Evolutionary conservation across 2,329 filamentous ascomycete genomes (phyloP), one percentile per base, ranked within the genome.

Genomic region (Colletotrichum cordylinicola): DNA sequence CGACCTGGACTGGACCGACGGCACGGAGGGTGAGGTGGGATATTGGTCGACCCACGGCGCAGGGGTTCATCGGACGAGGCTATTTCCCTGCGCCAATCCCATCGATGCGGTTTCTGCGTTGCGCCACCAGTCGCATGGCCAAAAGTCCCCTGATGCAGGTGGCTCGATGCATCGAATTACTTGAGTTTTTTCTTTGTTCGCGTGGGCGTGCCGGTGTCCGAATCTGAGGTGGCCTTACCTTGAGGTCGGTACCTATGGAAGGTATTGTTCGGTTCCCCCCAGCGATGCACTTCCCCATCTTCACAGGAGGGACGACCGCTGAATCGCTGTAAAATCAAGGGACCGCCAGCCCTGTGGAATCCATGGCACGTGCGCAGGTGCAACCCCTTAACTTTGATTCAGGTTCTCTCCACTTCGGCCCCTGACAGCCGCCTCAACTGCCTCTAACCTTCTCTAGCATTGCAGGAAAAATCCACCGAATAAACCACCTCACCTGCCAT

Each of bases 321-420:
- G 64, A 29, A 67, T 39, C 24, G 43, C 24, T 69, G 67, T 31
- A 55, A 64, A 52, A 52, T 66, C 69, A 60, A 43, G 55, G 67
- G 55, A 60, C 65, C 3, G 29, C 69, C 64, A 69, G 70, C 73
- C 70, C 73, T 68, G 70, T 37, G 74, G 62, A n/a, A 67, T 75
- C 56, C n/a, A 43, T 55, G 73, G 69, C 37, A 61, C 73, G 69
- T 75, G 69, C 73, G 33, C 37, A 33, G 29, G 37, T 72, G 62
- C 39, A 67, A 62, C 70, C 70, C 73, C 73, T 75, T 73, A 75
- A 73, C 73, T 75, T 65, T 58, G 61, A 61, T 58, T 65, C 39
- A 8, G 65, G 15, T 70, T 18, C 56, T 48, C 70, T 56, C 35
- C 66, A 62, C 64, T 69, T 60, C 55, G 37, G 56, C 67, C 60